Percentiles rank a stretch among this genome's conserved stretches.
Conservation (phyloP, 371 early-diverging fungal species). For the Mycotypha africana region DNA sequence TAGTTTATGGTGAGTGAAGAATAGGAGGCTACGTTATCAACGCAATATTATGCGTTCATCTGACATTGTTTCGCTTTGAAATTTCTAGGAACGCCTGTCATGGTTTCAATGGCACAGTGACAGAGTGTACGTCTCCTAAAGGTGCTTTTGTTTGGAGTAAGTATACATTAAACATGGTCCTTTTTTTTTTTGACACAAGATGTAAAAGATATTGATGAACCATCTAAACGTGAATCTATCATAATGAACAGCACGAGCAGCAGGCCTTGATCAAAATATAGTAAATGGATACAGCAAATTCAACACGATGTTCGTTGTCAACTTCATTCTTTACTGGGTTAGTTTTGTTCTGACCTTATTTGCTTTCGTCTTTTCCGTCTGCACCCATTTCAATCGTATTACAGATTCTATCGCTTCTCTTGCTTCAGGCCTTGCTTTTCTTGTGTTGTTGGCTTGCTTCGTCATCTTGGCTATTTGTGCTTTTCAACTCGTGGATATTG, state of each 20-base stretch:
- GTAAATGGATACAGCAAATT: background rate
- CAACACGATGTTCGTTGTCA: conserved; percentile 19
- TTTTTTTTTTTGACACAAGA: background rate
- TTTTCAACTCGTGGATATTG: conserved; percentile 19
- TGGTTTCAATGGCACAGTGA: conserved; percentile 14
- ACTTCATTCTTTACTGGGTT: conserved; percentile 29
- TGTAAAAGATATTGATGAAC: conserved; percentile 2
- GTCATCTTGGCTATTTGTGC: conserved; percentile 14
- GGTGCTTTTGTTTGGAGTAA: conserved; percentile 35
- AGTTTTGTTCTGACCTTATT: conserved; percentile 22
- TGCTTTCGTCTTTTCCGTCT: conserved; percentile 17
- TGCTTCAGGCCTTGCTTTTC: conserved; percentile 16
- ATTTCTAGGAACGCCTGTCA: conserved; percentile 26
- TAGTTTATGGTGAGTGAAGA: conserved; percentile 41
- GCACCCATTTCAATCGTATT: conserved; percentile 18
- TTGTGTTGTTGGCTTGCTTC: conserved; percentile 14
- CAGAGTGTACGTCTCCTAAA: conserved; percentile 18
- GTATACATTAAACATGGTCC: background rate
- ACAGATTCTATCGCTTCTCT: conserved; percentile 14
- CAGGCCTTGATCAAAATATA: background rate
- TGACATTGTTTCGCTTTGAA: background rate
- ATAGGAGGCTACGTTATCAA: too few species aligned
- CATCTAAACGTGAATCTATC: background rate
- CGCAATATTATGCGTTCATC: too few species aligned
- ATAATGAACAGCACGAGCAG: conserved; percentile 1